Evolutionary conservation across 495 filamentous ascomycete species (phyloP).

Genomic region (Evernia prunastri): DNA sequence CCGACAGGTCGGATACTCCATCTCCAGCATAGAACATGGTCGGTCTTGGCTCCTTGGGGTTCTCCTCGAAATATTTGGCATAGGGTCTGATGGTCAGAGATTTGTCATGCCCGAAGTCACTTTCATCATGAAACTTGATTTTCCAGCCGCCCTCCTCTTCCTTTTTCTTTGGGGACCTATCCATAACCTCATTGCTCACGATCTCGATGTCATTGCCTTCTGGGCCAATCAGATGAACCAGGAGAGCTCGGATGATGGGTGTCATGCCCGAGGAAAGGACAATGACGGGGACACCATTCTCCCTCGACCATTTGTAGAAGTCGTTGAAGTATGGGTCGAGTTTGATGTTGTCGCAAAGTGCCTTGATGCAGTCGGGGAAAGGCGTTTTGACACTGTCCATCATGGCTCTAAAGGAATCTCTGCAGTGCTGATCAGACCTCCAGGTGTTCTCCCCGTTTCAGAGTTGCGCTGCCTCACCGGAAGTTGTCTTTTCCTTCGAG

Average conservation of each 20-base stretch:
- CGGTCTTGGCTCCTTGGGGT: constrained; percentile 62
- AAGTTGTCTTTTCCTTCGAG: constrained; percentile 63
- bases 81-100: constrained; percentile 80
- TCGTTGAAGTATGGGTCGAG: constrained; percentile 78
- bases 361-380: constrained; percentile 70
- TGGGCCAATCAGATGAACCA: constrained; percentile 69
- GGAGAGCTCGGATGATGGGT: constrained; percentile 78
- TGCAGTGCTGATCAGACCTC: constrained; percentile 26
- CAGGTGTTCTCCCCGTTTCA: neutral
- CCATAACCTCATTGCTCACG: constrained; percentile 72
- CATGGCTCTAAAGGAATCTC: constrained; percentile 81
- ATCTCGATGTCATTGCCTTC: constrained; percentile 70
- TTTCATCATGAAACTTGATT: constrained; percentile 82
- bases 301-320: constrained; percentile 74
- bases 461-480: constrained; percentile 42
- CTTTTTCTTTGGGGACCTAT: constrained; percentile 61
- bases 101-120: constrained; percentile 90
- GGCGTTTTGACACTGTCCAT: constrained; percentile 69
- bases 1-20: constrained; percentile 82
- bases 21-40: constrained; percentile 85
- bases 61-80: constrained; percentile 41
- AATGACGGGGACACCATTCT: constrained; percentile 84
- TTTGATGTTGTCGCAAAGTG: constrained; percentile 72
- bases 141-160: constrained; percentile 77
- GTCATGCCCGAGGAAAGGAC: constrained; percentile 87